A percentile compares a stretch with the other conserved stretches of the same genome.
Evolutionary conservation across 164 flowering plant genomes (phyloP).

Genomic region (Annona squamosa): DNA sequence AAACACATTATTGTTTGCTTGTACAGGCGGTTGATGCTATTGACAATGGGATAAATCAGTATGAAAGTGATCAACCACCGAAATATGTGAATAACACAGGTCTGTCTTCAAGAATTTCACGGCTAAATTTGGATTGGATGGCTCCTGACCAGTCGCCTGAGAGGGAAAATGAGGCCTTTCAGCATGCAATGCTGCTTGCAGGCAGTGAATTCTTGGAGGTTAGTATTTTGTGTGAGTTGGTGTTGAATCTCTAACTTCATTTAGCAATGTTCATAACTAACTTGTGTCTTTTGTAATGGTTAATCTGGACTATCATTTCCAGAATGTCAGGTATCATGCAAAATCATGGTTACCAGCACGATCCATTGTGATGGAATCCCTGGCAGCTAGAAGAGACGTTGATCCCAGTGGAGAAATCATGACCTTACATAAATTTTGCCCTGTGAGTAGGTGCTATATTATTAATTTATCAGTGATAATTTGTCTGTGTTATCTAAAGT

Average conservation of each 20-base stretch:
- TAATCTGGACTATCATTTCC: conserved; percentile 10
- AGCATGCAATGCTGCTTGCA: conserved; percentile 69
- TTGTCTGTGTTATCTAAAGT: not conserved
- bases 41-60: conserved; percentile 88
- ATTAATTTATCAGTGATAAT: not conserved
- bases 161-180: conserved; percentile 83
- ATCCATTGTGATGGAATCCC: conserved; percentile 61
- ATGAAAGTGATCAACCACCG: conserved; percentile 71
- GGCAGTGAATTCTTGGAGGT: conserved; percentile 87
- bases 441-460: conserved; percentile 51
- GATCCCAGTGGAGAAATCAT: conserved; percentile 93
- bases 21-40: conserved; percentile 86
- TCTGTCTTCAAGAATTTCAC: conserved; percentile 79
- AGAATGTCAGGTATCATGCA: conserved; percentile 60
- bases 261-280: not conserved
- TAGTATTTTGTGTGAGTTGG: conserved; percentile 11
- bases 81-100: conserved; percentile 72
- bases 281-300: not conserved
- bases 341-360: conserved; percentile 93
- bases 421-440: conserved; percentile 61
- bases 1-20: not conserved
- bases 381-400: conserved; percentile 46
- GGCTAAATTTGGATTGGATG: conserved; percentile 78
- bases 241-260: not conserved
- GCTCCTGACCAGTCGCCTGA: conserved; percentile 87